These are phyloP conservation scores for Xylariales sp. DNA, from an alignment of 2,329 filamentous ascomycete species.

Conservation along the genomic window DNA sequence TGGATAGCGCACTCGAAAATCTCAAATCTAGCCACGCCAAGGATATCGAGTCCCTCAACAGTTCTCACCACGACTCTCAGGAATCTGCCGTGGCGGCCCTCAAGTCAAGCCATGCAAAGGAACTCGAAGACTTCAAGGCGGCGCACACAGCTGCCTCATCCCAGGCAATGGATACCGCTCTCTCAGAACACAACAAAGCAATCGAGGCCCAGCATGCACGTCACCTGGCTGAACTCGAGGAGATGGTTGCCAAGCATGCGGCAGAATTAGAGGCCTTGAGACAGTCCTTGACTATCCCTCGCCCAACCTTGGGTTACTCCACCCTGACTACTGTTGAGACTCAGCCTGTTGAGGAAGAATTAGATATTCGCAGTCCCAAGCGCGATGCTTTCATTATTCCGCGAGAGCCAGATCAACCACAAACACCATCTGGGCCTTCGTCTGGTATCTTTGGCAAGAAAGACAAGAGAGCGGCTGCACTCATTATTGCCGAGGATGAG, in stretches of 20 bases:
- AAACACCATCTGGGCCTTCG: slow-evolving; percentile 34
- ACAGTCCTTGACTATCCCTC: slow-evolving; percentile 16
- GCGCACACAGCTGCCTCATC: slow-evolving; percentile 16
- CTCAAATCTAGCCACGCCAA: slow-evolving; percentile 13
- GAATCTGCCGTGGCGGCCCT: slow-evolving; percentile 17
- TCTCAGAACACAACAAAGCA: slow-evolving; percentile 13
- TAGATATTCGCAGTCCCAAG: slow-evolving; percentile 43
- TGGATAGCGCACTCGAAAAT: slow-evolving; percentile 9
- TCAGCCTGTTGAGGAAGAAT: slow-evolving; percentile 30
- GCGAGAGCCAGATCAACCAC: slow-evolving; percentile 39
- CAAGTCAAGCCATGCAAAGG: slow-evolving; percentile 13
- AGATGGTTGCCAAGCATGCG: slow-evolving; percentile 19
- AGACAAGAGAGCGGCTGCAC: slow-evolving; percentile 35
- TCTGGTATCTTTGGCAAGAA: slow-evolving; percentile 38
- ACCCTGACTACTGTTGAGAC: slow-evolving; percentile 41
- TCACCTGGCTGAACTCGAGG: slow-evolving; percentile 18
- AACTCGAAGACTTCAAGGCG: slow-evolving; percentile 16
- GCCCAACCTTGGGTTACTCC: slow-evolving; percentile 35
- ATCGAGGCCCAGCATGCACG: slow-evolving; percentile 18
- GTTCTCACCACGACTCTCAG: slow-evolving; percentile 14
- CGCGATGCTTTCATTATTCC: slow-evolving; percentile 55
- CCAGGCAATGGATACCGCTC: slow-evolving; percentile 15
- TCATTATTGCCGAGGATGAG: slow-evolving; percentile 59
- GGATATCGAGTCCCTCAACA: slow-evolving; percentile 17
- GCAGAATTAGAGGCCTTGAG: slow-evolving; percentile 24